Conservation (phyloP, 768 basidiomycete species). For the Suillus occidentalis region DNA sequence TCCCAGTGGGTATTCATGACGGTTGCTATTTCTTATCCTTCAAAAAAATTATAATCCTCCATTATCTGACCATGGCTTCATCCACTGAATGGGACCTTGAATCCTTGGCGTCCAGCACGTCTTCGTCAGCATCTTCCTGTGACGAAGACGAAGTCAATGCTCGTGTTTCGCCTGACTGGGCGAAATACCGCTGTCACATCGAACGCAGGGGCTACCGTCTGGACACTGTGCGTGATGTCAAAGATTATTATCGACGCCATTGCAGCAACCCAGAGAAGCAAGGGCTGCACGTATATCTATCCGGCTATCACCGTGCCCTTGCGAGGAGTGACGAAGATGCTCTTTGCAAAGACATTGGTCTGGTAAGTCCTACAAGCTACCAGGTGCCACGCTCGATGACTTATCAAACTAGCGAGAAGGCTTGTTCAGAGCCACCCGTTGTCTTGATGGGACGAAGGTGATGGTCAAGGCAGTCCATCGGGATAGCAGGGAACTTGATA, state of each 20-base stretch:
- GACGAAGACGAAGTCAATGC: constrained; percentile 54
- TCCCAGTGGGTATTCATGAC: constrained; percentile 16
- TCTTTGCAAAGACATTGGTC: constrained; percentile 68
- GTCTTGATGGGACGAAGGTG: constrained; percentile 50
- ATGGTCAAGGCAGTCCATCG: constrained; percentile 70
- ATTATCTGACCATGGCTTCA: constrained; percentile 67
- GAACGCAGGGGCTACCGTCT: constrained; percentile 56
- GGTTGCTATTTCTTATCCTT: constrained; percentile 4
- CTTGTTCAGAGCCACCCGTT: constrained; percentile 65
- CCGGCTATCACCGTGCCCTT: constrained; percentile 36
- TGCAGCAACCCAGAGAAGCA: constrained; percentile 21
- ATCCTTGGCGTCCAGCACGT: constrained; percentile 38
- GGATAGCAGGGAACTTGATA: constrained; percentile 60
- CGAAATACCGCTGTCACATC: constrained; percentile 48
- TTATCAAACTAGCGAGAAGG: constrained; percentile 56
- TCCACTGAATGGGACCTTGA: constrained; percentile 48
- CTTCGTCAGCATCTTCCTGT: constrained; percentile 50
- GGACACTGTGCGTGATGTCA: constrained; percentile 69
- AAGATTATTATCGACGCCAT: constrained; percentile 49
- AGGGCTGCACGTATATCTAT: constrained; percentile 17
- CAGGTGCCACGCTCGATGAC: neutral
- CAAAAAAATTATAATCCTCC: constrained; percentile 20
- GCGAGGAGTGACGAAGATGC: constrained; percentile 49
- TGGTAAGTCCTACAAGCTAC: constrained; percentile 45
- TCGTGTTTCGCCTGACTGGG: constrained; percentile 65